Evolutionary conservation across 148 eudicot species (phyloP).

Genomic region (Chenopodium berlandieri): DNA sequence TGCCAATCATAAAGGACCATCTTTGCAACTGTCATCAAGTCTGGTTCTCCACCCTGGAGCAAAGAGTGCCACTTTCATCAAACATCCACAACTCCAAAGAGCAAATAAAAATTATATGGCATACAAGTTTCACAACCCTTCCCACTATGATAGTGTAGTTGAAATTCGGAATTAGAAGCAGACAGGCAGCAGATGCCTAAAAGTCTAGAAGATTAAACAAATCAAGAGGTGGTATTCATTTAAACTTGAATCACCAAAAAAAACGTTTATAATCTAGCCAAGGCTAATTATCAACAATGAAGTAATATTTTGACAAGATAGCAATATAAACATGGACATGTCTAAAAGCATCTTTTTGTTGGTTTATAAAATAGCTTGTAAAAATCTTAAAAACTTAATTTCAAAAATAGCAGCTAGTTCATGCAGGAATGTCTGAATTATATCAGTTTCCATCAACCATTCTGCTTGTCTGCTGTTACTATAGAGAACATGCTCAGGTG

Average conservation of each 20-base stretch:
- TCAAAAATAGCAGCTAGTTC: neutral
- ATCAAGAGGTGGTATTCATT: neutral
- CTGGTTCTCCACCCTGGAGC: conserved; percentile 85
- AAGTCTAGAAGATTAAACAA: neutral
- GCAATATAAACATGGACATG: no score
- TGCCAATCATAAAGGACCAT: conserved; percentile 95
- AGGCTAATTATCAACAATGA: neutral
- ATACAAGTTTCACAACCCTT: neutral
- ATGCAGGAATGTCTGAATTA: neutral
- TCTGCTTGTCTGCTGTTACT: no score
- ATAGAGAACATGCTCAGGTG: neutral
- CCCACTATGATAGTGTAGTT: neutral
- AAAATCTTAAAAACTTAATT: neutral
- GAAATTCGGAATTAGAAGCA: neutral
- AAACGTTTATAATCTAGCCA: neutral
- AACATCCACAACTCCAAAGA: neutral
- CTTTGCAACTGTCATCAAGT: conserved; percentile 77
- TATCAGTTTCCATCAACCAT: neutral
- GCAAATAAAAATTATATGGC: neutral
- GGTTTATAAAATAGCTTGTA: neutral
- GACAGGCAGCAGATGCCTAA: neutral
- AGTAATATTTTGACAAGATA: no score
- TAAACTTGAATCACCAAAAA: neutral
- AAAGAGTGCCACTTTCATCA: neutral
- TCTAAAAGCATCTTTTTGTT: no score